These are phyloP conservation scores for Solanum sitiens DNA, from an alignment of 257 asterid species.

Conservation along the genomic window DNA sequence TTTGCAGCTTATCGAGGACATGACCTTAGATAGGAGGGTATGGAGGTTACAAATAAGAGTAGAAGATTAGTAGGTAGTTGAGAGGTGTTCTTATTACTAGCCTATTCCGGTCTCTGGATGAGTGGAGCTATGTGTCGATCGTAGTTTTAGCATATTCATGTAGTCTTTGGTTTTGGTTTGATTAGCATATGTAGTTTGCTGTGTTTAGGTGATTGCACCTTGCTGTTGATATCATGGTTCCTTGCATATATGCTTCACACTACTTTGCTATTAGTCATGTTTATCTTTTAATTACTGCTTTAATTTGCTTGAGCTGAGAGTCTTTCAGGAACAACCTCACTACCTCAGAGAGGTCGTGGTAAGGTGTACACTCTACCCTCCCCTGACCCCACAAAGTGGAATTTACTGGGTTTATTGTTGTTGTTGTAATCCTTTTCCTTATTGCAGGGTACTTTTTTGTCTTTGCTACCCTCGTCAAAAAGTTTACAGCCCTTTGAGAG, in stretches of 20 bases:
- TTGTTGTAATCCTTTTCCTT: background rate
- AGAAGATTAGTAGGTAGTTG: background rate
- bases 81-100: background rate
- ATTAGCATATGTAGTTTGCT: background rate
- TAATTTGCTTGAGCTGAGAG: background rate
- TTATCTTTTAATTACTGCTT: background rate
- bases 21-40: background rate
- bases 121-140: background rate
- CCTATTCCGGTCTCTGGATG: background rate
- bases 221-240: background rate
- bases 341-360: background rate
- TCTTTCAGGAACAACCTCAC: background rate
- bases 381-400: background rate
- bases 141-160: background rate
- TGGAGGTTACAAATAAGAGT: background rate
- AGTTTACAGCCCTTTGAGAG: background rate
- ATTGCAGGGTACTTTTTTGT: background rate
- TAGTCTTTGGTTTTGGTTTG: background rate
- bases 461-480: background rate
- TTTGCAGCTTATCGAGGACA: background rate
- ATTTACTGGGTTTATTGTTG: background rate
- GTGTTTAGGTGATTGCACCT: background rate
- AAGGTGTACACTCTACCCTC: background rate
- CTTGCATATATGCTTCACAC: background rate
- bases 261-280: background rate